Percentiles rank a stretch among this genome's conserved stretches.
Evolutionary conservation across 495 filamentous ascomycete genomes (phyloP).

Genomic region (Viridothelium virens): DNA sequence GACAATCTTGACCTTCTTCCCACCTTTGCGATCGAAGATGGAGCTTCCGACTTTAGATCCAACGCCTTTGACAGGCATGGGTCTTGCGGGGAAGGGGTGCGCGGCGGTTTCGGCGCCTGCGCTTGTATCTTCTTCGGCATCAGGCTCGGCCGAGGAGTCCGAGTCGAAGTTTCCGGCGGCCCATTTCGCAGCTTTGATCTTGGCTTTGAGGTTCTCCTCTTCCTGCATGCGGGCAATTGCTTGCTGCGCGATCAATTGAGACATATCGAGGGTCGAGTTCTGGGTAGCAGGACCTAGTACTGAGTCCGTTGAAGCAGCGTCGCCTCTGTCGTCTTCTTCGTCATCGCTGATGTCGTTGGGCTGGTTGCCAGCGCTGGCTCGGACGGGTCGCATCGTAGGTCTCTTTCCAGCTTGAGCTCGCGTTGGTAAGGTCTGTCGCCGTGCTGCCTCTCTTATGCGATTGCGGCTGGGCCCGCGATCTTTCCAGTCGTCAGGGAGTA

Average conservation of each 20-base stretch:
- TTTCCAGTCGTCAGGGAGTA: conserved; percentile 28
- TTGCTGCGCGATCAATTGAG: not conserved
- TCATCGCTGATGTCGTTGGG: not conserved
- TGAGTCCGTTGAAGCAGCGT: not conserved
- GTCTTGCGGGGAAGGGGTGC: not conserved
- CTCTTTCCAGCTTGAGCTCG: conserved; percentile 16
- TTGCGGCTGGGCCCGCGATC: not conserved
- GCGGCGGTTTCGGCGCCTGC: not conserved
- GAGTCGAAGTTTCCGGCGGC: not conserved
- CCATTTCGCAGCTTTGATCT: conserved; percentile 6
- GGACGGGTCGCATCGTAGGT: conserved; percentile 18
- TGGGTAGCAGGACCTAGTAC: conserved; percentile 4
- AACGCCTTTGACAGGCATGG: not conserved
- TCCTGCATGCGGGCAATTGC: conserved; percentile 5
- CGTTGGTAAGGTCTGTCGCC: conserved; percentile 15
- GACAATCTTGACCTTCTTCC: conserved; percentile 8
- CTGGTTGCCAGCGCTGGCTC: not conserved
- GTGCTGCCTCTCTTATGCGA: conserved; percentile 16
- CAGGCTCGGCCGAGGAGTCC: not conserved
- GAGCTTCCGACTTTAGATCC: not conserved
- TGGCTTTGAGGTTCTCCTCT: conserved; percentile 5
- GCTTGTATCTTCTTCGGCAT: not conserved
- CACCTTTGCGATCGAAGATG: not conserved
- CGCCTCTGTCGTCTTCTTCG: not conserved
- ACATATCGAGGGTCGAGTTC: not conserved